Conservation (phyloP, 2,329 filamentous ascomycete species). For the Rachicladosporium sp. region DNA sequence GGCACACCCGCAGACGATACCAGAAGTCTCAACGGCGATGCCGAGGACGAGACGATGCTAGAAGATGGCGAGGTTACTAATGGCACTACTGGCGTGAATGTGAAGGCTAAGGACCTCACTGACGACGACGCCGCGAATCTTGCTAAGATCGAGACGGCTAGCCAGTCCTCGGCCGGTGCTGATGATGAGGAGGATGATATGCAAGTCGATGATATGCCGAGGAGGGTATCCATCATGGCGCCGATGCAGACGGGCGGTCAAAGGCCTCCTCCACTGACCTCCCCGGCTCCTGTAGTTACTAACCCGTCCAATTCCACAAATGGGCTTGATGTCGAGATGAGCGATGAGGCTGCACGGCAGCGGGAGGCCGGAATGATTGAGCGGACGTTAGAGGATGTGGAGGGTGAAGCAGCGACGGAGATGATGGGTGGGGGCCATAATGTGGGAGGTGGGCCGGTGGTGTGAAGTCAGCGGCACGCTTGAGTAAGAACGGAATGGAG, state of each 20-base stretch:
- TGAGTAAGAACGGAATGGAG: too few species aligned
- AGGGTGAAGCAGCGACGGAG: conserved; percentile 19
- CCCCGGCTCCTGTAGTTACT: conserved; percentile 1
- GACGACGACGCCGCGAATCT: too few species aligned
- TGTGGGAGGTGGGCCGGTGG: conserved; percentile 10
- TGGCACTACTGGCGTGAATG: too few species aligned
- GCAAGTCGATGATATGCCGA: conserved; percentile 10
- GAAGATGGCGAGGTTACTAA: too few species aligned
- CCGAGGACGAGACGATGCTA: not conserved
- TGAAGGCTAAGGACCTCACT: too few species aligned
- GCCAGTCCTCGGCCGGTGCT: conserved; percentile 5
- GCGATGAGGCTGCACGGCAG: conserved; percentile 11
- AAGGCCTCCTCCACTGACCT: not conserved
- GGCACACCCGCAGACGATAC: not conserved
- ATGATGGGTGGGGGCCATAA: conserved; percentile 12
- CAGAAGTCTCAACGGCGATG: not conserved
- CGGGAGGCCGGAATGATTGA: conserved; percentile 21
- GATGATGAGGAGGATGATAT: conserved; percentile 23
- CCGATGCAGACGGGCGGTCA: too few species aligned
- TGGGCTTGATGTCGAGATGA: conserved; percentile 16
- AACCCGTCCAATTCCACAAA: conserved; percentile 4
- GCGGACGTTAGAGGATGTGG: conserved; percentile 16
- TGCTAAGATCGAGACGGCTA: too few species aligned
- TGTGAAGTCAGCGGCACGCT: conserved; percentile 1
- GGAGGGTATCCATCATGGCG: too few species aligned